Evolutionary conservation across 495 filamentous ascomycete genomes (phyloP), one percentile per base, ranked within the genome.

Genomic region (Saxophila tyrrhenica): DNA sequence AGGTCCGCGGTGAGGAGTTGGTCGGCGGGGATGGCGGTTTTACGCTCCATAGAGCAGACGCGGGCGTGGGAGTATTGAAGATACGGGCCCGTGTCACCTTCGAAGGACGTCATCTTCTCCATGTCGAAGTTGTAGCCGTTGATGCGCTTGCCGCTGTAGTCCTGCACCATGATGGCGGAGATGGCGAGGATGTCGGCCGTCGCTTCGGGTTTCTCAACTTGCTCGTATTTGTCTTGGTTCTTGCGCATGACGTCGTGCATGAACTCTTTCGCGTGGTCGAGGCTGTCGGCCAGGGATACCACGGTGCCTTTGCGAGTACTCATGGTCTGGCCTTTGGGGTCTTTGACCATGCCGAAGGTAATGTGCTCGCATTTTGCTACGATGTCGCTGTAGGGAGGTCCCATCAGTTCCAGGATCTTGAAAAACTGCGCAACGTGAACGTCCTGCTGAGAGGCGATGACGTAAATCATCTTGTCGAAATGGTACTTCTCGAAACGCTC

Each of bases 391-490:
- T 62, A 62, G 1, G 52, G 53, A n/a, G 72, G 65, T 32, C 81
- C 83, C 78, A 86, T 84, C 25, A 82, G 68, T 62, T 85, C 80
- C 21, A 80, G 70, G 47, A 85, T 77, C 68, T 84, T 83, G 76
- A 86, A 85, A 23, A 87, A 70, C 65, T 85, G 81, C 21, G 75
- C 77, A 23, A 88, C 68, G 65, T 89, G 84, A n/a, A 83, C 69
- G 64, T 85, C 80, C 67, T 87, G 83, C 63, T 86, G 81, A 2
- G 73, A 71, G 8, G 80, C 78, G 53, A 87, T 78, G 20, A 87
- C 82, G 65, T 86, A 89, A 49, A 89, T 78, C 82, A 87, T 83
- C 71, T 81, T 80, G 65, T 87, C 84, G 61, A 85, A 85, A 50
- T 78, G 61, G 67, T 79, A 84, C 39, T 75, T 74, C 48, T 83